These are phyloP conservation scores for Nakaseomyces nivariensis DNA, from an alignment of 1,139 yeast genomes.

Conservation along the genomic window DNA sequence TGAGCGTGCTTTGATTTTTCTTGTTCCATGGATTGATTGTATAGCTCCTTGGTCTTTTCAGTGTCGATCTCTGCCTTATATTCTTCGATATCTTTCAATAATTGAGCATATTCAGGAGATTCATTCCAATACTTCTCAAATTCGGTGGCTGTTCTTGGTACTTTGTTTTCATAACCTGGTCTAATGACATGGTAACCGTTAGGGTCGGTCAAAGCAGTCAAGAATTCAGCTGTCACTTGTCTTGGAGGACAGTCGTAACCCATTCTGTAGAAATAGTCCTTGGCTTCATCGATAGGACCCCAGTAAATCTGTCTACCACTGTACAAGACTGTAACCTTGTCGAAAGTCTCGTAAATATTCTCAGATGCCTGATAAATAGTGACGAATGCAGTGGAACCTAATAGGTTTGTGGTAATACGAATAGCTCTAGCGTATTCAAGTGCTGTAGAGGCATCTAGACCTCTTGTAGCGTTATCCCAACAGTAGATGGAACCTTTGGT, in stretches of 20 bases:
- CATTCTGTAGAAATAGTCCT: slow-evolving; percentile 37
- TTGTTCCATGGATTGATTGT: slow-evolving; percentile 33
- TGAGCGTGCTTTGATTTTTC: slow-evolving; percentile 34
- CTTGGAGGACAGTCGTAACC: slow-evolving; percentile 46
- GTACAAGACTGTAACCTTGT: slow-evolving; percentile 36
- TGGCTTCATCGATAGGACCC: slow-evolving; percentile 36
- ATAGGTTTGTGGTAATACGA: slow-evolving; percentile 32
- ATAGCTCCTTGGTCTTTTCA: slow-evolving; percentile 33
- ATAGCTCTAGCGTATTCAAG: slow-evolving; percentile 38
- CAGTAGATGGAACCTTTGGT: slow-evolving; percentile 44
- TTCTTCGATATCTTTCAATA: slow-evolving; percentile 37
- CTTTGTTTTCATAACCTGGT: slow-evolving; percentile 46
- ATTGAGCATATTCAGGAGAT: slow-evolving; percentile 41
- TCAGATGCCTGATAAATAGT: slow-evolving; percentile 42
- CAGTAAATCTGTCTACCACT: slow-evolving; percentile 39
- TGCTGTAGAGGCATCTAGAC: slow-evolving; percentile 52
- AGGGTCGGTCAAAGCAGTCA: slow-evolving; percentile 48
- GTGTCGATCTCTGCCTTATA: slow-evolving; percentile 35
- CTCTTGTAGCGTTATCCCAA: slow-evolving; percentile 59
- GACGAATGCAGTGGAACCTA: slow-evolving; percentile 35
- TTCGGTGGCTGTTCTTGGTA: slow-evolving; percentile 61
- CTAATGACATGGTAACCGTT: slow-evolving; percentile 27
- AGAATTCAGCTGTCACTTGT: slow-evolving; percentile 50
- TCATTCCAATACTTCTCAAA: slow-evolving; percentile 56
- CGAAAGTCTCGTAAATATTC: slow-evolving; percentile 38